phyloP scores from a whole-genome alignment of 768 basidiomycete species.

The Leccinum olivaceopallidum region DNA sequence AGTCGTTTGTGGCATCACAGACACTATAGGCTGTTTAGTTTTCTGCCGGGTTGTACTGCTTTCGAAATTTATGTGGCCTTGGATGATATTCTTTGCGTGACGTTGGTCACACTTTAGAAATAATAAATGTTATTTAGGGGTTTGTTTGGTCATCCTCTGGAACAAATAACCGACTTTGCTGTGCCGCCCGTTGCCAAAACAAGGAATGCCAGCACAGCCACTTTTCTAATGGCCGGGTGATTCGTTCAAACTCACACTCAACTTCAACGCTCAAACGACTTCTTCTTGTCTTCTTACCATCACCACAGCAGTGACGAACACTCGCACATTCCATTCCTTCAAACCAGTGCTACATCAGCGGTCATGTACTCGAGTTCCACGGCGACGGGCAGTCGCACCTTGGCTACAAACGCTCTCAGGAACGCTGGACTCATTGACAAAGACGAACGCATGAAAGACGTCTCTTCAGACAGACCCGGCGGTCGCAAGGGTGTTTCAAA shows the following conservation, averaged over 20 bases:
- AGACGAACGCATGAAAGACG: conserved; percentile 75
- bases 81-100: conserved; percentile 16
- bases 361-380: conserved; percentile 63
- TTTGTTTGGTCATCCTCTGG: conserved; percentile 29
- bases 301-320: conserved; percentile 8
- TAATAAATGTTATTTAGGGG: background rate
- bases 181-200: conserved; percentile 15
- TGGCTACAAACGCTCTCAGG: conserved; percentile 64
- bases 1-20: conserved; percentile 4
- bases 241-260: conserved; percentile 17
- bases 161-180: conserved; percentile 22
- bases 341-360: background rate
- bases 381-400: conserved; percentile 53
- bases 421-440: conserved; percentile 76
- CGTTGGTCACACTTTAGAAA: conserved; percentile 19
- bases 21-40: conserved; percentile 7
- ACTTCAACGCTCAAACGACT: conserved; percentile 7
- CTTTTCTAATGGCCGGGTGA: conserved; percentile 14
- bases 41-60: conserved; percentile 5
- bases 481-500: conserved; percentile 71
- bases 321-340: background rate
- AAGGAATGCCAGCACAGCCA: conserved; percentile 26
- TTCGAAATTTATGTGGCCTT: conserved; percentile 20
- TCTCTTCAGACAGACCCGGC: conserved; percentile 60
- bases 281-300: conserved; percentile 20